These are phyloP conservation scores for Ceratobasidium sp. DNA, from an alignment of 1,284 basidiomycete genomes.

Conservation along the genomic window DNA sequence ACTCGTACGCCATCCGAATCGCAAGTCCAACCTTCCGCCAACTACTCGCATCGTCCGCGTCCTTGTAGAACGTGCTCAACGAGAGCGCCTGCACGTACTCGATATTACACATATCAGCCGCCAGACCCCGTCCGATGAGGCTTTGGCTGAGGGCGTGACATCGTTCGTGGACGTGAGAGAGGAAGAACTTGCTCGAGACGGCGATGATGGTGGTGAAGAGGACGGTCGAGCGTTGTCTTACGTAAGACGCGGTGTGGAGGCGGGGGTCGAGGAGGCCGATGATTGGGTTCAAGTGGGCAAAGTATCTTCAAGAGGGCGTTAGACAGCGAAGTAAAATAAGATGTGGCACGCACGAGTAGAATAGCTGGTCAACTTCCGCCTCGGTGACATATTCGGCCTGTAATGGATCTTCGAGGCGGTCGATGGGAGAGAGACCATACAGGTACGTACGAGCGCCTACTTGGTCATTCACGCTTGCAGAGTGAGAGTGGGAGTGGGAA, in stretches of 20 bases:
- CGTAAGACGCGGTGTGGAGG: slow-evolving; percentile 54
- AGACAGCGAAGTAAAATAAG: not conserved
- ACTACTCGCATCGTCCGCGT: slow-evolving; percentile 53
- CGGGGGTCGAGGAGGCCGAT: slow-evolving; percentile 53
- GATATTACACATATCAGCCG: slow-evolving; percentile 53
- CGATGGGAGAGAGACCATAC: slow-evolving; percentile 29
- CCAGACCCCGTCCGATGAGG: slow-evolving; percentile 55
- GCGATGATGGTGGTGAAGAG: slow-evolving; percentile 58
- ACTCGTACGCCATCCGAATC: slow-evolving; percentile 54
- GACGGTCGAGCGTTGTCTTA: slow-evolving; percentile 52
- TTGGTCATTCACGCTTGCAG: not conserved
- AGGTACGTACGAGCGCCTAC: not conserved
- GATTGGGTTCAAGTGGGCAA: slow-evolving; percentile 48
- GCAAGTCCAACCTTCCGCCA: slow-evolving; percentile 52
- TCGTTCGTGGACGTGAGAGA: slow-evolving; percentile 52
- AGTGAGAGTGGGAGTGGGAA: not conserved
- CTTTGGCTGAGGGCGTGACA: slow-evolving; percentile 53
- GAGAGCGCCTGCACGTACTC: slow-evolving; percentile 56
- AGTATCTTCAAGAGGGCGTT: slow-evolving; percentile 4
- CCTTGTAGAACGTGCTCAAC: slow-evolving; percentile 57
- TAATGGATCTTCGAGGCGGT: slow-evolving; percentile 49
- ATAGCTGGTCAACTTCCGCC: slow-evolving; percentile 50
- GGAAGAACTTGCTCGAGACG: slow-evolving; percentile 55
- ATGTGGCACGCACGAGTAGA: slow-evolving; percentile 50
- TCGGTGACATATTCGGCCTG: slow-evolving; percentile 49